A percentile compares a stretch with the other conserved stretches of the same genome.
phyloP scores from a whole-genome alignment of 805 yeast genomes.

The Nakazawaea ishiwadae region DNA sequence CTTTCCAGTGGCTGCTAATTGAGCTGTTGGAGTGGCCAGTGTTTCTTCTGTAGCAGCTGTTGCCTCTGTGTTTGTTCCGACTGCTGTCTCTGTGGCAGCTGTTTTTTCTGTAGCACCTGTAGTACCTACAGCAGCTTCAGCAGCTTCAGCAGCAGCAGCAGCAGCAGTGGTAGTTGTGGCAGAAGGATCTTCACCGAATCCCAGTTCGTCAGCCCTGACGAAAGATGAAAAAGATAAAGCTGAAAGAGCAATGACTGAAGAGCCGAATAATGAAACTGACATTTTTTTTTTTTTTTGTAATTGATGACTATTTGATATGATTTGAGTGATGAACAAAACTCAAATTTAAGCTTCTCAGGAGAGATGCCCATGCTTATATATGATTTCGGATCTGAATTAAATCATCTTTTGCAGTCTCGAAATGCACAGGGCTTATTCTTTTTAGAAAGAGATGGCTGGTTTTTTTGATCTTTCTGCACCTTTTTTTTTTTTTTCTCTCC shows the following conservation, averaged over 20 bases:
- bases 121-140: not conserved
- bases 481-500: not conserved
- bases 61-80: not conserved
- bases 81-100: not conserved
- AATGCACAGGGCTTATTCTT: not conserved
- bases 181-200: conserved; percentile 6
- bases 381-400: not conserved
- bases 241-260: conserved; percentile 7
- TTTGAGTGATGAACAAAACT: no score
- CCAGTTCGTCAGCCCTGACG: conserved; percentile 7
- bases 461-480: conserved; percentile 2
- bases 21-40: not conserved
- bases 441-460: conserved; percentile 4
- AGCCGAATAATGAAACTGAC: conserved; percentile 12
- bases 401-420: not conserved
- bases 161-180: not conserved
- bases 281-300: no score
- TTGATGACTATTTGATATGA: not conserved
- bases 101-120: conserved; percentile 3
- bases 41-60: not conserved
- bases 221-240: conserved; percentile 5
- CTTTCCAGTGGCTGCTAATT: not conserved
- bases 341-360: no score
- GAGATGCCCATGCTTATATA: not conserved
- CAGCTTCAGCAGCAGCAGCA: not conserved